Percentiles rank a stretch among this genome's conserved stretches.
phyloP scores from a whole-genome alignment of 2,329 filamentous ascomycete genomes.

The Cercospora nicotianae region DNA sequence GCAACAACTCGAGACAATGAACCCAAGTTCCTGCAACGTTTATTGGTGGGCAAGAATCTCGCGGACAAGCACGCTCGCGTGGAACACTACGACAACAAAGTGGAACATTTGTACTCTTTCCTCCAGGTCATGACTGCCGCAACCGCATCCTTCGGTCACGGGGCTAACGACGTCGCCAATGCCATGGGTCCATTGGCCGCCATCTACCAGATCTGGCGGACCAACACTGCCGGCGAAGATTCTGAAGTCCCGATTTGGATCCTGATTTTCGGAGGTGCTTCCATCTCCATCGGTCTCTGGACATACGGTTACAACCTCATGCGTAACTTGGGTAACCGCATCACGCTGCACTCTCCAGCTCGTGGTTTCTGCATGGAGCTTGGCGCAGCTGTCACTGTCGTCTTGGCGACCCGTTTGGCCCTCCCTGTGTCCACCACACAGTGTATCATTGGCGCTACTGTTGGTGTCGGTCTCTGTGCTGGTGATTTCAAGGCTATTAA shows the following conservation, averaged over 20 bases:
- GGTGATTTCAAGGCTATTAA: constrained; percentile 59
- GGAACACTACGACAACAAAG: constrained; percentile 60
- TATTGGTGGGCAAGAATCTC: constrained; percentile 27
- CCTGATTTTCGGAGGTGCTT: constrained; percentile 55
- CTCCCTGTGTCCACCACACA: constrained; percentile 65
- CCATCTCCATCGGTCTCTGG: constrained; percentile 58
- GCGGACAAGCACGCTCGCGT: constrained; percentile 51
- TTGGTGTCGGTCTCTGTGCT: constrained; percentile 62
- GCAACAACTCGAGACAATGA: constrained; percentile 38
- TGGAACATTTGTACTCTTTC: constrained; percentile 65
- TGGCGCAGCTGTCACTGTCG: constrained; percentile 61
- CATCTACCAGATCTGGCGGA: constrained; percentile 60
- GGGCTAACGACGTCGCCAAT: constrained; percentile 64
- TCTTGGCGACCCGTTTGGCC: constrained; percentile 61
- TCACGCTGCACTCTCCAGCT: constrained; percentile 61
- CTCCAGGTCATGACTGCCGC: constrained; percentile 67
- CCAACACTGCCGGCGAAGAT: constrained; percentile 47
- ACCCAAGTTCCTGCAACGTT: constrained; percentile 41
- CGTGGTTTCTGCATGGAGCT: constrained; percentile 61
- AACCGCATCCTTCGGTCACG: constrained; percentile 69
- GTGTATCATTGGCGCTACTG: constrained; percentile 62
- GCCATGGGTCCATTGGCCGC: constrained; percentile 63
- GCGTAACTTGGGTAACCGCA: constrained; percentile 59
- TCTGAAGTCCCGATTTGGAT: constrained; percentile 61
- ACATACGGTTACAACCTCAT: constrained; percentile 65